Conservation (phyloP, 2,329 filamentous ascomycete genomes). For the Cytospora piceicola region DNA sequence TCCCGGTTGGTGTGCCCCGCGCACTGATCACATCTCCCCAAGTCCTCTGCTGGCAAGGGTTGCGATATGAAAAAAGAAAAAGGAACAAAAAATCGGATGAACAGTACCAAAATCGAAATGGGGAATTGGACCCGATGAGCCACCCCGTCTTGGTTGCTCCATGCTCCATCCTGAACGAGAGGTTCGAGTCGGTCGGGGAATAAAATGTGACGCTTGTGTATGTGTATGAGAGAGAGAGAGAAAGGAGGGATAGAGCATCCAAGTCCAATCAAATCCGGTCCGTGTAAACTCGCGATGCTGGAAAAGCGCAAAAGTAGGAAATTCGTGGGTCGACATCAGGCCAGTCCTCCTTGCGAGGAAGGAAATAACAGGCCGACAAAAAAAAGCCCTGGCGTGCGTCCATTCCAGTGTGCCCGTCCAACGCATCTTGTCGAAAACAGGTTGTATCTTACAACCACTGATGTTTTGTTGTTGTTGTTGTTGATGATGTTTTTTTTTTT, state of each 20-base stretch:
- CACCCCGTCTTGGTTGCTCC: slow-evolving; percentile 28
- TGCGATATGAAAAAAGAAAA: neutral
- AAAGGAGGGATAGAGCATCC: slow-evolving; percentile 3
- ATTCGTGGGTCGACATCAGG: slow-evolving; percentile 29
- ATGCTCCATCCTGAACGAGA: slow-evolving; percentile 21
- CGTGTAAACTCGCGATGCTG: slow-evolving; percentile 9
- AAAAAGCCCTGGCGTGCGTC: neutral
- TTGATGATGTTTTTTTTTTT: too few relatives aligned
- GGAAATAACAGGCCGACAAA: too few relatives aligned
- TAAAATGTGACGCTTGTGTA: slow-evolving; percentile 1
- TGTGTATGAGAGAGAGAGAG: too few relatives aligned
- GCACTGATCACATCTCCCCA: neutral
- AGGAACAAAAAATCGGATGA: slow-evolving; percentile 17
- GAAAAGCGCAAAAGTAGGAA: slow-evolving; percentile 16
- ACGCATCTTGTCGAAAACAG: neutral
- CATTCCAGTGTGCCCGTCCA: neutral
- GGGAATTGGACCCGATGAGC: slow-evolving; percentile 24
- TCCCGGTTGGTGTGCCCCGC: neutral
- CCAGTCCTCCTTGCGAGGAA: neutral
- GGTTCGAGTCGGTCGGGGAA: neutral
- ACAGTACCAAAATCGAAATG: slow-evolving; percentile 19
- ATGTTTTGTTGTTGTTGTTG: too few relatives aligned
- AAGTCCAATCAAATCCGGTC: slow-evolving; percentile 14
- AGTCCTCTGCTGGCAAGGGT: neutral
- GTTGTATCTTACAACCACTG: neutral